Evolutionary conservation across 2,329 filamentous ascomycete genomes (phyloP).

Genomic region (Gremmenia infestans): DNA sequence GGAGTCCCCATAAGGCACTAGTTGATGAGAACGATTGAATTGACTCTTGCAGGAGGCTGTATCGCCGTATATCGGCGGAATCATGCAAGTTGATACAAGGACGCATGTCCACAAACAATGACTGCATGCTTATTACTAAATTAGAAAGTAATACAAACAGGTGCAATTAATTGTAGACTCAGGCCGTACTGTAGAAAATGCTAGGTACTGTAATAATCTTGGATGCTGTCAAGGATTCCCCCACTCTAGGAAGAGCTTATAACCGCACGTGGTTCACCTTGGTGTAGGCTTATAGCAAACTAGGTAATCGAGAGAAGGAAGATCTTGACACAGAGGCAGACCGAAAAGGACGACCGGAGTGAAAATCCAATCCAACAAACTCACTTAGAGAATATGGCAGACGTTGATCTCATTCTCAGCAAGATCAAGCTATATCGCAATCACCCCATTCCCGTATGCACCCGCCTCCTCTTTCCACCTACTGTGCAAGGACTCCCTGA

Average conservation of each 20-base stretch:
- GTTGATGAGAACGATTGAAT: background rate
- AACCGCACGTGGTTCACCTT: too few species aligned
- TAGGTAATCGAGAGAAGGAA: too few species aligned
- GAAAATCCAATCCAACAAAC: background rate
- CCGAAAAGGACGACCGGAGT: background rate
- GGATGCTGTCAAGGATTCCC: too few species aligned
- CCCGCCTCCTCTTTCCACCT: background rate
- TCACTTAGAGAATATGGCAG: constrained; percentile 8
- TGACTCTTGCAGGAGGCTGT: background rate
- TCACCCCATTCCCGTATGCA: constrained; percentile 15
- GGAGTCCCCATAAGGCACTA: background rate
- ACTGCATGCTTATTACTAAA: background rate
- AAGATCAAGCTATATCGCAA: constrained; percentile 20
- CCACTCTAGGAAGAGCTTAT: too few species aligned
- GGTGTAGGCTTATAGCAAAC: too few species aligned
- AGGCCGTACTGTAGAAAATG: background rate
- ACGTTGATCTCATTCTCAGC: constrained; percentile 14
- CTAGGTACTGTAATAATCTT: background rate
- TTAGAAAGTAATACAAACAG: background rate
- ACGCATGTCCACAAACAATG: background rate
- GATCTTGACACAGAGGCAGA: too few species aligned
- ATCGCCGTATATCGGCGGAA: background rate
- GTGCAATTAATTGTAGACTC: background rate
- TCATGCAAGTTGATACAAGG: background rate
- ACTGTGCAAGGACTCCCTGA: background rate